A percentile compares a stretch with the other conserved stretches of the same genome.
Evolutionary conservation across 1,139 yeast genomes (phyloP).

Genomic region (Debaryomycetaceae sp.): DNA sequence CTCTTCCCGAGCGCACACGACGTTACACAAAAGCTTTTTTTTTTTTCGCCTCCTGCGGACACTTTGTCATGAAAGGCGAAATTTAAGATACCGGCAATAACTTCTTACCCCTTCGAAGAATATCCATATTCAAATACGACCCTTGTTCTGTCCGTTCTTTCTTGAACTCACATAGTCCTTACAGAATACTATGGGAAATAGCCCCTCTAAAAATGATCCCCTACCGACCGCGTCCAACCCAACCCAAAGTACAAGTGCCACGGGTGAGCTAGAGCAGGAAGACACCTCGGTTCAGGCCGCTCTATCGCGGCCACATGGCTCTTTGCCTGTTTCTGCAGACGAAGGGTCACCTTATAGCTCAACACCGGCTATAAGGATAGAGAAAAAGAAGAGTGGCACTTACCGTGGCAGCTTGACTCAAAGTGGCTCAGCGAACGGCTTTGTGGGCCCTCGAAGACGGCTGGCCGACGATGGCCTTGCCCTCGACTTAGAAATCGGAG

Average conservation of each 20-base stretch:
- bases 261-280: slow-evolving; percentile 7
- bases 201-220: slow-evolving; percentile 55
- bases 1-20: slow-evolving; percentile 4
- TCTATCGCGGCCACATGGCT: slow-evolving; percentile 33
- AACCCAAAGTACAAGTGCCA: slow-evolving; percentile 4
- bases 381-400: slow-evolving; percentile 12
- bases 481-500: slow-evolving; percentile 42
- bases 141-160: background rate
- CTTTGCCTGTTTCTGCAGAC: slow-evolving; percentile 3
- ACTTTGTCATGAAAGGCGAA: slow-evolving; percentile 3
- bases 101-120: background rate
- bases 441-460: slow-evolving; percentile 1
- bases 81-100: background rate
- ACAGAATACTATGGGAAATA: slow-evolving; percentile 46
- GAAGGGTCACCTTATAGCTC: slow-evolving; percentile 3
- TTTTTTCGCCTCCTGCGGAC: slow-evolving; percentile 1
- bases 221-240: slow-evolving; percentile 32
- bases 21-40: slow-evolving; percentile 5
- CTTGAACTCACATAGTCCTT: background rate
- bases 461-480: slow-evolving; percentile 11
- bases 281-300: slow-evolving; percentile 28
- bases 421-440: slow-evolving; percentile 1
- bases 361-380: slow-evolving; percentile 8
- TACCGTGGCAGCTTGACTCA: slow-evolving; percentile 8
- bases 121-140: background rate